These are phyloP conservation scores for Ogataea glucozyma DNA, from an alignment of 805 yeast genomes.

Conservation along the genomic window DNA sequence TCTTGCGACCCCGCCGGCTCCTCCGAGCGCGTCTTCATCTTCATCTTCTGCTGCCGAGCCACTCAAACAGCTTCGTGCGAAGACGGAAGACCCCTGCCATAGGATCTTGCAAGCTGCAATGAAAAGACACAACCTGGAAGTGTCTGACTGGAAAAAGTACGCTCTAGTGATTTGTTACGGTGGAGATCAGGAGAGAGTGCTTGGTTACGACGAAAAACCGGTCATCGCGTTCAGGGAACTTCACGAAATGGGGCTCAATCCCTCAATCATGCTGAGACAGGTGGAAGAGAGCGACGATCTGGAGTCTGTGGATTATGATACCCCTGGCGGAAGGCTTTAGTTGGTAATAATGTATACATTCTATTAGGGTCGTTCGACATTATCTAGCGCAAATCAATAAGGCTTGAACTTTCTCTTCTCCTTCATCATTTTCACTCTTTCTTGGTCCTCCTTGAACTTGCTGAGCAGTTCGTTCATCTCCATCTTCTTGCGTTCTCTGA, in stretches of 20 bases:
- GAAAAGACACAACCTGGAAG: constrained; percentile 76
- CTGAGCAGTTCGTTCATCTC: constrained; percentile 85
- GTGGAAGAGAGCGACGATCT: constrained; percentile 53
- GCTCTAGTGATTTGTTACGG: constrained; percentile 89
- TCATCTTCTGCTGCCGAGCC: constrained; percentile 50
- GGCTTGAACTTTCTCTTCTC: constrained; percentile 86
- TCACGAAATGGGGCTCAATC: constrained; percentile 81
- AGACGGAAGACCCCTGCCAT: constrained; percentile 88
- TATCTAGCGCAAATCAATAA: constrained; percentile 41
- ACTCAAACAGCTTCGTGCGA: constrained; percentile 77
- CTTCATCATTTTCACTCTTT: constrained; percentile 72
- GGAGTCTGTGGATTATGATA: constrained; percentile 27
- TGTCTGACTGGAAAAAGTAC: constrained; percentile 84
- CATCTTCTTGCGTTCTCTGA: constrained; percentile 87
- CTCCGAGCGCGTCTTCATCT: constrained; percentile 2
- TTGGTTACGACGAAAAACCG: constrained; percentile 86
- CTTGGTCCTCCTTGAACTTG: constrained; percentile 90
- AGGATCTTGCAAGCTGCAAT: constrained; percentile 86
- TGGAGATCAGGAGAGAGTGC: constrained; percentile 83
- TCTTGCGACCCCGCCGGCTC: background rate
- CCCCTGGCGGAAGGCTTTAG: constrained; percentile 46
- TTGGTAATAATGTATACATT: constrained; percentile 26
- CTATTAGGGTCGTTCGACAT: background rate
- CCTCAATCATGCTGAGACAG: constrained; percentile 89
- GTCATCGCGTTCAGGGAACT: constrained; percentile 81